Evolutionary conservation across 2,329 filamentous ascomycete species (phyloP), one percentile per base, ranked within the genome.

Genomic region (Ophiobolus disseminans): DNA sequence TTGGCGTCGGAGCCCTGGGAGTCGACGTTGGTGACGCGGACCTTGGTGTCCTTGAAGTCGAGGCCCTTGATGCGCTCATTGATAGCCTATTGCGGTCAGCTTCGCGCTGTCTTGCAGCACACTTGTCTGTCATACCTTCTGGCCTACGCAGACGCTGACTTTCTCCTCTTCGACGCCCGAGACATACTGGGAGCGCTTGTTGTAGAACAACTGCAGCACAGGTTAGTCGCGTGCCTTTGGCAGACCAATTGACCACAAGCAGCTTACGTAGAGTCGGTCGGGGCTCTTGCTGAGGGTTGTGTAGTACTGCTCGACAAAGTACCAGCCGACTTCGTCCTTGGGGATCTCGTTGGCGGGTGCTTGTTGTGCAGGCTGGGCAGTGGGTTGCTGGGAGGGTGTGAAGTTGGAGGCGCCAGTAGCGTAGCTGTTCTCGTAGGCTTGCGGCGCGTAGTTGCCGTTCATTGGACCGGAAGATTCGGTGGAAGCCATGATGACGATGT

Each of bases 221-320:
- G 19, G 50, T 72, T 56, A 73, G 63, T 50, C 45, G 23, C 17
- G n/a, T 36, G 23, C 30, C 10, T 9, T 17, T 22, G 20, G 19
- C 2, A n/a, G 22, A 37, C 19, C 16, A 21, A 23, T 16, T 40
- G 31, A 20, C 10, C 23, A 9, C 13, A 16, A 19, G 28, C 14
- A 21, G 56, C 78, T 66, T 70, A 82, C 79, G 72, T 91, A 93
- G 66, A 99, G 89, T 78, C 94, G 95, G 72, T 96, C 91, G 17
- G 94, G 92, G 60, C 81, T 89, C 77, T 93, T 92, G 85, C 92
- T 97, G 70, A 99, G 80, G 55, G 91, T 99, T 64, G 90, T 97
- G 79, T 99, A 99, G 82, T 97, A 99, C 77, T 96, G 91, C 83
- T 97, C 92, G 50, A 99, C 94, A 65, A 99, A 99, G 80, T 93